Evolutionary conservation across 2,329 filamentous ascomycete genomes (phyloP), one percentile per base, ranked within the genome.

Genomic region (Colletotrichum coccodes): DNA sequence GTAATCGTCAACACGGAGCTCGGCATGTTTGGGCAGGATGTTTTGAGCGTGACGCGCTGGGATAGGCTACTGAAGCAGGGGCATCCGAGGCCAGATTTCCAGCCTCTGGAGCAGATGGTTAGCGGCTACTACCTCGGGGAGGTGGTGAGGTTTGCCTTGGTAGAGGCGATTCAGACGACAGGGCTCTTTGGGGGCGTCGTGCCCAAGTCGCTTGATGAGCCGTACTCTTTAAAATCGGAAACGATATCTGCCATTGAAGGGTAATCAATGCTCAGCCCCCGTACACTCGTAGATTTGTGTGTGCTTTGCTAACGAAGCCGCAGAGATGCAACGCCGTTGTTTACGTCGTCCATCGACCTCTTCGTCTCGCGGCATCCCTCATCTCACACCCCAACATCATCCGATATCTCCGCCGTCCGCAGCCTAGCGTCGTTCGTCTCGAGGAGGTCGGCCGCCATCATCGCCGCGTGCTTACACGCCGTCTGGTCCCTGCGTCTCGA

Each of bases 1-100:
- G 88, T 91, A 64, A 87, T 92, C 68, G 85, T 92, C 72, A 92
- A 92, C 76, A 91, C 89, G 1, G 90, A 92, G 76, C 77, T 91
- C 38, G 86, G 89, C 72, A 91, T 92, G 89, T 91, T 91, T 74
- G 90, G 90, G 16, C 80, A 83, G 58, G 85, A 80, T 64, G 83
- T 90, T 56, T 78, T 91, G 30, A 89, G 89, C 7, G 72, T 87
- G 62, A 91, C 89, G 4, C 84, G 83, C 71, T 92, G 90, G 89
- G 90, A 92, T 71, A 76, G 78, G 21, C 75, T 79, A 6, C 79
- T 92, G 16, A 85, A 86, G 52, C 81, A 80, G 2, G 80, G 77
- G 0, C 90, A 90, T 70, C 81, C 85, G 14, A 80, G 82, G 60
- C 89, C 89, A 0, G 84, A 87, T 28, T 90, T 90, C 70, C 89